Percentiles rank a stretch among this genome's conserved stretches.
phyloP scores from a whole-genome alignment of 306 rosid species.

The Fagus sylvatica region DNA sequence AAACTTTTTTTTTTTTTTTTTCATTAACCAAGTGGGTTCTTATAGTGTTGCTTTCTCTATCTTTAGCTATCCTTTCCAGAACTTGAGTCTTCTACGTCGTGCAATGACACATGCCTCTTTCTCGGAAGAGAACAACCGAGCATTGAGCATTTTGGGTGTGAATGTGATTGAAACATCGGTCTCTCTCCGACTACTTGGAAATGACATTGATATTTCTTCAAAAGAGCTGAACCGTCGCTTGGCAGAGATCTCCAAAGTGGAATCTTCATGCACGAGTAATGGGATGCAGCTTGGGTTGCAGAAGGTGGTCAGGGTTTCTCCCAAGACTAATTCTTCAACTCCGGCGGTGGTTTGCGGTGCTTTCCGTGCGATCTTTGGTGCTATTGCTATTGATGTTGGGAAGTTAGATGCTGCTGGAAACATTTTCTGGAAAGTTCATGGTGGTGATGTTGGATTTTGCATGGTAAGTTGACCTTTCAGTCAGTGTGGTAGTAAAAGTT shows the following conservation, averaged over 20 bases:
- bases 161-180: constrained; percentile 44
- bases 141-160: constrained; percentile 55
- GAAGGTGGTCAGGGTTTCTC: constrained; percentile 62
- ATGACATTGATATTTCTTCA: constrained; percentile 51
- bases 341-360: constrained; percentile 67
- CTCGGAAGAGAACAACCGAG: constrained; percentile 79
- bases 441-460: constrained; percentile 35
- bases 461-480: constrained; percentile 18
- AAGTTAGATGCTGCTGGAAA: constrained; percentile 53
- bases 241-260: constrained; percentile 42
- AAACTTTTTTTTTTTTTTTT: neutral
- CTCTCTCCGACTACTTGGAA: constrained; percentile 33
- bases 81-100: constrained; percentile 53
- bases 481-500: neutral
- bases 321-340: constrained; percentile 59
- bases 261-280: constrained; percentile 52
- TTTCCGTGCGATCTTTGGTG: constrained; percentile 70
- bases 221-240: constrained; percentile 48
- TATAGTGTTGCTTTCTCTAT: neutral
- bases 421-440: constrained; percentile 53
- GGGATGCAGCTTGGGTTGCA: constrained; percentile 46
- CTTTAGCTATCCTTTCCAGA: constrained; percentile 54
- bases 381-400: constrained; percentile 59
- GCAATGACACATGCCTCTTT: constrained; percentile 84
- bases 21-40: neutral